A percentile compares a stretch with the other conserved stretches of the same genome.
These are phyloP conservation scores for Cercospora sojina DNA, from an alignment of 2,329 filamentous ascomycete genomes.

Conservation along the genomic window DNA sequence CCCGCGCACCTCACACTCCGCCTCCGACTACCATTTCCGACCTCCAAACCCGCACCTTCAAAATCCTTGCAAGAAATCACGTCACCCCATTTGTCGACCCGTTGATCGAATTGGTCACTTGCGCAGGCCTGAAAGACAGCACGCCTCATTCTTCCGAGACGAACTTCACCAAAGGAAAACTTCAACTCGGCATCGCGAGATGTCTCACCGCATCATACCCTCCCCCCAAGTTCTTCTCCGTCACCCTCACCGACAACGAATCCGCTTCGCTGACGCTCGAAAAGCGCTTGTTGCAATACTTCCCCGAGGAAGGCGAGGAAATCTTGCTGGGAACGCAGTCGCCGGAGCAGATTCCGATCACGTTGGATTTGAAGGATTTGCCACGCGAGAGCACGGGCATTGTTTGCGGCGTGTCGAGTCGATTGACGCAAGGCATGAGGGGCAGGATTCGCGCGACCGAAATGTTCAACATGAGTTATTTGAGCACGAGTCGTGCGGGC, in stretches of 20 bases:
- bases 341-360: slow-evolving; percentile 75
- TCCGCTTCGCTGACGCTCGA: slow-evolving; percentile 73
- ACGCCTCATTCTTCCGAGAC: slow-evolving; percentile 30
- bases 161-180: slow-evolving; percentile 43
- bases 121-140: slow-evolving; percentile 63
- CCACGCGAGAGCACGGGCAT: slow-evolving; percentile 90
- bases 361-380: slow-evolving; percentile 76
- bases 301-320: slow-evolving; percentile 49
- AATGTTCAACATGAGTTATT: slow-evolving; percentile 77
- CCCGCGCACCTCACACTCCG: slow-evolving; percentile 58
- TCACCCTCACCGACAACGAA: slow-evolving; percentile 71
- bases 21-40: slow-evolving; percentile 76
- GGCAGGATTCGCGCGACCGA: slow-evolving; percentile 38
- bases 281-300: slow-evolving; percentile 61
- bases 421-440: slow-evolving; percentile 69
- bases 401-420: slow-evolving; percentile 86
- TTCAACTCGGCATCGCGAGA: slow-evolving; percentile 50
- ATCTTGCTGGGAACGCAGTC: slow-evolving; percentile 73
- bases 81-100: slow-evolving; percentile 71
- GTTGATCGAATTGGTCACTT: slow-evolving; percentile 73
- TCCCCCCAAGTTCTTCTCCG: slow-evolving; percentile 67
- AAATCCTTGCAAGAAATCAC: slow-evolving; percentile 72
- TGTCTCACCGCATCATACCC: slow-evolving; percentile 49
- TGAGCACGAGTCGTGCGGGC: slow-evolving; percentile 84
- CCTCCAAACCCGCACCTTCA: slow-evolving; percentile 79